Evolutionary conservation across 148 eudicot genomes (phyloP).

Genomic region (Rhododendron mucronatum): DNA sequence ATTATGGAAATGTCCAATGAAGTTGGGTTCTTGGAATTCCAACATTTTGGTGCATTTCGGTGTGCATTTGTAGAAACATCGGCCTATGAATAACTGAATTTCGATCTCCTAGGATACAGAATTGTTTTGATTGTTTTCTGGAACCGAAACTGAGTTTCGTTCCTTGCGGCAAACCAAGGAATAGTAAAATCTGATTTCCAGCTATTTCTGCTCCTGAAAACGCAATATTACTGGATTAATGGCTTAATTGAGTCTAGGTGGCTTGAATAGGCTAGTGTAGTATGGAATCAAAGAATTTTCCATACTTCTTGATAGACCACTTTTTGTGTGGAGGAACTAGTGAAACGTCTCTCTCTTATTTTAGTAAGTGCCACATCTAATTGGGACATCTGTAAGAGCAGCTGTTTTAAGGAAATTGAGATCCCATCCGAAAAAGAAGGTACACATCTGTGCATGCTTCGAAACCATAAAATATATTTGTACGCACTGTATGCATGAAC

Average conservation of each 20-base stretch:
- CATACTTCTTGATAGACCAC: not conserved
- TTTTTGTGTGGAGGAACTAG: not conserved
- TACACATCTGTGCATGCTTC: not conserved
- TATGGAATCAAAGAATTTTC: not conserved
- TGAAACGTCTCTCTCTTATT: not conserved
- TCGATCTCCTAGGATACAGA: not conserved
- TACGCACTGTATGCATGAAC: not conserved
- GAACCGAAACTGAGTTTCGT: not conserved
- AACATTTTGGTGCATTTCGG: not conserved
- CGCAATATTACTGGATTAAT: not conserved
- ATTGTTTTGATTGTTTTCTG: not conserved
- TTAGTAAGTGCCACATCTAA: not conserved
- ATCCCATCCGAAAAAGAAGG: not conserved
- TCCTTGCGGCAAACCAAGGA: not conserved
- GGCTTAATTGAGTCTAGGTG: not conserved
- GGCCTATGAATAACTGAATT: not conserved
- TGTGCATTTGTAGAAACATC: not conserved
- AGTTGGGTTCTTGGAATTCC: not conserved
- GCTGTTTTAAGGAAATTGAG: not conserved
- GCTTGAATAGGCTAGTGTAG: not conserved
- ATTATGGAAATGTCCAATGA: not conserved
- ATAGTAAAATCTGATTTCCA: not conserved
- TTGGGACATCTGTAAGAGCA: not conserved
- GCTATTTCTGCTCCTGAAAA: not conserved
- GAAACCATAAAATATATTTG: not conserved